Percentiles rank a stretch among this genome's conserved stretches.
These are phyloP conservation scores for Calonectria ilicicola DNA, from an alignment of 2,329 filamentous ascomycete genomes.

Conservation along the genomic window DNA sequence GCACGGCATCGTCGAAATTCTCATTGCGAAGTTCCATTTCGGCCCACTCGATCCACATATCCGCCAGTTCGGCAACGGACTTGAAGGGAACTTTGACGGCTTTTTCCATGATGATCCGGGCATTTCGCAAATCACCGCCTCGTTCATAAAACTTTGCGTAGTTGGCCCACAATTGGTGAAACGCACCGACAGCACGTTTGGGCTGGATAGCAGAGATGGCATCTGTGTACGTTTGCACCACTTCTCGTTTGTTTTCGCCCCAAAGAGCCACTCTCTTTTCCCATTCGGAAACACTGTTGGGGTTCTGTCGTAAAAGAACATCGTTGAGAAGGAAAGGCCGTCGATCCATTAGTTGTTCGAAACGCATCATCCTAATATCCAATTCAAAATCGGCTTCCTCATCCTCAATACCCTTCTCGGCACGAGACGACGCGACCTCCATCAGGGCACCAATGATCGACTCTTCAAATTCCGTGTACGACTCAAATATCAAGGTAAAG, in stretches of 20 bases:
- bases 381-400: constrained; percentile 92
- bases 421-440: constrained; percentile 83
- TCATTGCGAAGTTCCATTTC: constrained; percentile 97
- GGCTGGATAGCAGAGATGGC: constrained; percentile 94
- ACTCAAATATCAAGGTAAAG: constrained; percentile 96
- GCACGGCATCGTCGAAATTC: constrained; percentile 93
- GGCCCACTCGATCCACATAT: constrained; percentile 99
- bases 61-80: constrained; percentile 94
- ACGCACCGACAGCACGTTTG: constrained; percentile 92
- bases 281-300: constrained; percentile 96
- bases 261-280: constrained; percentile 95
- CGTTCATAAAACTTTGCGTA: constrained; percentile 98
- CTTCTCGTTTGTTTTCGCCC: constrained; percentile 91
- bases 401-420: constrained; percentile 82
- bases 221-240: constrained; percentile 93
- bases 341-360: constrained; percentile 97
- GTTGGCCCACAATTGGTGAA: constrained; percentile 95
- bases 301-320: constrained; percentile 93
- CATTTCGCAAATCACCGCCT: constrained; percentile 85
- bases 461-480: constrained; percentile 97
- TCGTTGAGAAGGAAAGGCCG: constrained; percentile 97
- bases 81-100: constrained; percentile 98
- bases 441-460: constrained; percentile 92
- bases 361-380: constrained; percentile 96
- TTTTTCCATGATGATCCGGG: constrained; percentile 95